Evolutionary conservation across 2,329 filamentous ascomycete species (phyloP).

Genomic region (Verticillium albo-atrum): DNA sequence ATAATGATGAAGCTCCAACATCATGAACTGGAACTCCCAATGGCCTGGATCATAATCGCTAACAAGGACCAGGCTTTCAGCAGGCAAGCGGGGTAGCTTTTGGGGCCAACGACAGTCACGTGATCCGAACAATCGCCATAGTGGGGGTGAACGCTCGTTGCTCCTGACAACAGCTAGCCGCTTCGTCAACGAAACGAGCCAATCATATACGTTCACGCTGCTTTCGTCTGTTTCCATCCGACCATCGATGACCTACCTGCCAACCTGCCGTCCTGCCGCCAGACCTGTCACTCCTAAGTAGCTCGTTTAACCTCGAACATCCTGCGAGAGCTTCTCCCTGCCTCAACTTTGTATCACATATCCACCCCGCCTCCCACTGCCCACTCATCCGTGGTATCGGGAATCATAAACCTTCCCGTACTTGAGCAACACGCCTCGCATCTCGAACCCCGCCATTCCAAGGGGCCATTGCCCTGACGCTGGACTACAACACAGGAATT

Average conservation of each 20-base stretch:
- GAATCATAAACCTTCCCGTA: background rate
- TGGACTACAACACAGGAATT: background rate
- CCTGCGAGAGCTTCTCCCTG: background rate
- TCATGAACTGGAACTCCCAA: no score
- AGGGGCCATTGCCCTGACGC: background rate
- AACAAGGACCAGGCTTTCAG: no score
- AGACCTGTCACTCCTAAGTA: background rate
- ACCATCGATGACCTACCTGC: background rate
- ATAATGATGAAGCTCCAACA: no score
- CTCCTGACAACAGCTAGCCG: background rate
- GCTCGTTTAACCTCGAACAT: background rate
- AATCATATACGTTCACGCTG: background rate
- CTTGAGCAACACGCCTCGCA: background rate
- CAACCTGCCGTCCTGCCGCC: background rate
- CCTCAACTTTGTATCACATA: background rate
- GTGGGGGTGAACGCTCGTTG: background rate
- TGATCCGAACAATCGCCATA: no score
- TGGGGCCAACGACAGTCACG: no score
- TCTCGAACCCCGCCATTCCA: background rate
- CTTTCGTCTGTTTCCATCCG: background rate
- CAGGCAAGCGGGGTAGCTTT: no score
- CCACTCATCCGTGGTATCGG: background rate
- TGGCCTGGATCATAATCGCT: no score
- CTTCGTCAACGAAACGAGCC: background rate
- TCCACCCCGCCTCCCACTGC: background rate